These are phyloP conservation scores for Dalbergia cultrata DNA, from an alignment of 306 rosid species.

Conservation along the genomic window DNA sequence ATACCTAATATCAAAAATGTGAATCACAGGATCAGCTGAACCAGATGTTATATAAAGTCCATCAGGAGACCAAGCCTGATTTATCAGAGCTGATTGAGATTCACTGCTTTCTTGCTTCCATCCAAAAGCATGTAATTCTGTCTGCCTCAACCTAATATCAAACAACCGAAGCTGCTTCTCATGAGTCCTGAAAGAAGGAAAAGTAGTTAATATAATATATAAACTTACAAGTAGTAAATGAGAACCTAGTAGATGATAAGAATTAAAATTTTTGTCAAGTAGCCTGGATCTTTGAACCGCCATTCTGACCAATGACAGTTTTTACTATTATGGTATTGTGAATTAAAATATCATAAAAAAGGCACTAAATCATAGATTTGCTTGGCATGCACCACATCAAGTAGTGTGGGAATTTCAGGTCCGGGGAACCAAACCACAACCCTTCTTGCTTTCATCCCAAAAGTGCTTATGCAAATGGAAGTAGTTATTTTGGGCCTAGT, in stretches of 20 bases:
- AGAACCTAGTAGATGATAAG: slow-evolving; percentile 20
- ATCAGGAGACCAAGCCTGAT: slow-evolving; percentile 99
- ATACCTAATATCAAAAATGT: slow-evolving; percentile 90
- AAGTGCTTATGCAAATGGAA: slow-evolving; percentile 20
- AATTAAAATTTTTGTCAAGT: slow-evolving; percentile 18
- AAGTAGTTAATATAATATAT: not conserved
- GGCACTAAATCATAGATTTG: no score
- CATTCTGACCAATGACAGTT: not conserved
- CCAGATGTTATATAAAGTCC: slow-evolving; percentile 89
- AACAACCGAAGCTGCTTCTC: slow-evolving; percentile 91
- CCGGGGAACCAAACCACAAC: no score
- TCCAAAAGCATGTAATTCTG: slow-evolving; percentile 91
- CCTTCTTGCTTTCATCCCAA: not conserved
- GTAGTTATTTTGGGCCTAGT: slow-evolving; percentile 8
- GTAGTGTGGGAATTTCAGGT: no score
- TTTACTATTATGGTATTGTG: not conserved
- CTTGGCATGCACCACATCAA: no score
- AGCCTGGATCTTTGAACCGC: slow-evolving; percentile 21
- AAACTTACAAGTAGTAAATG: slow-evolving; percentile 22
- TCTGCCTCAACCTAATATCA: slow-evolving; percentile 82
- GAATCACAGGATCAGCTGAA: slow-evolving; percentile 90
- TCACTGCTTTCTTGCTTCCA: slow-evolving; percentile 99
- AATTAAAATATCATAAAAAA: no score
- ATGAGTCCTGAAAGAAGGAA: slow-evolving; percentile 65
- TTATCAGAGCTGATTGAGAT: slow-evolving; percentile 94